These are phyloP conservation scores for Pseudogymnoascus sp. DNA, from an alignment of 2,329 filamentous ascomycete genomes.

Conservation along the genomic window DNA sequence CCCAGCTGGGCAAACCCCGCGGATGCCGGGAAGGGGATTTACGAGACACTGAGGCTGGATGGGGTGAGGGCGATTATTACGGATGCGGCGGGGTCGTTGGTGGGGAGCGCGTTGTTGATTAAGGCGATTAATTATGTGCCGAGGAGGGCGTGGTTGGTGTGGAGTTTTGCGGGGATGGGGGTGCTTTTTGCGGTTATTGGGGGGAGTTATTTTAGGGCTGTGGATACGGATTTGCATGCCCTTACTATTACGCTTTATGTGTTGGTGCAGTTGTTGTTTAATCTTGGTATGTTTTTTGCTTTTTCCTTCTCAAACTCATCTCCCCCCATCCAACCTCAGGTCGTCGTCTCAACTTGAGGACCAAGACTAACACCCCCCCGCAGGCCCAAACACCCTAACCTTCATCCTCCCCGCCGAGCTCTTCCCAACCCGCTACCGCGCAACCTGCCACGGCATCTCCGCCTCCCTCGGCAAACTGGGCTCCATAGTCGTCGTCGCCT, in stretches of 20 bases:
- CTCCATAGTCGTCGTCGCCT: conserved; percentile 32
- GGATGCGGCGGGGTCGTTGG: conserved; percentile 17
- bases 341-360: too few species aligned
- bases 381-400: conserved; percentile 51
- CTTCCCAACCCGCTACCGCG: conserved; percentile 55
- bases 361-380: neutral
- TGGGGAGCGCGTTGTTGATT: conserved; percentile 15
- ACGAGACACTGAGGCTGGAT: conserved; percentile 10
- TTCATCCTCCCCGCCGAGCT: conserved; percentile 57
- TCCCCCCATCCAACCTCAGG: neutral
- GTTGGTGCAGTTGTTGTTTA: conserved; percentile 38
- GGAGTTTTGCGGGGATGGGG: conserved; percentile 31
- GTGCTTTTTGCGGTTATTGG: conserved; percentile 36
- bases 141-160: conserved; percentile 10
- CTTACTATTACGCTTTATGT: conserved; percentile 30
- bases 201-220: conserved; percentile 2
- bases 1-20: conserved; percentile 14
- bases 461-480: conserved; percentile 52
- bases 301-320: conserved; percentile 39
- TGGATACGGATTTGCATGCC: conserved; percentile 27
- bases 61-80: conserved; percentile 13
- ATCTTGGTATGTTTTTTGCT: conserved; percentile 43
- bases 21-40: conserved; percentile 11
- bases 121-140: conserved; percentile 15
- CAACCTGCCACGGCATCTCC: conserved; percentile 53